Base-by-base conservation (phyloP, 1,139 yeast genomes). In the Hemisphaericaspora xylanilytica region DNA sequence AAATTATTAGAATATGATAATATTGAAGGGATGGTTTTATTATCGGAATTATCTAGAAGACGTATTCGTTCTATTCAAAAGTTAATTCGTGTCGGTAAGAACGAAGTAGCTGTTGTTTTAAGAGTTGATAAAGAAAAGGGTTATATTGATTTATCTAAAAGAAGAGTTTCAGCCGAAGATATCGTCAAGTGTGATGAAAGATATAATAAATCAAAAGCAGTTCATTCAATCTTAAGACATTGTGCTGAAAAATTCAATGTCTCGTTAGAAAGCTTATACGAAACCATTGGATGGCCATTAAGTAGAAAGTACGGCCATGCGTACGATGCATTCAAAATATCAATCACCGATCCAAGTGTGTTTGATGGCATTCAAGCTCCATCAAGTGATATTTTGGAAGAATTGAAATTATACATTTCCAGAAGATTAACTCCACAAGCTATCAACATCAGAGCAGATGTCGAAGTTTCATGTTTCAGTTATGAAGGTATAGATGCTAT, bases 71-170 rank as follows among this genome's bases (percentile, higher is more conserved):
- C 97, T 41, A 92, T 92, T 59, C 99, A 92, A 68, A 94, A 92
- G 63, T 80, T 89, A 64, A 90, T 92, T 65, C 86, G 97, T 72
- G 97, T 92, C 46, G 99, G 99, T 51, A 88, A 95, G 65, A 92
- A 94, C 61, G 99, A 92, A 69, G 97, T 92, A 43, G 98, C 94
- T 24, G 97, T 92, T 44, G 98, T 94, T n/a, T 76, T 92, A 62
- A 86, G 99, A 75, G 98, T 92, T 47, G 99, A 92, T 69, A 90
- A 89, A 67, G 98, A 94, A 65, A 92, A 92, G 67, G 99, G 97
- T 37, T 92, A 92, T 68, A 92, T 92, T 62, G 99, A 92, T 70
- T 76, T 92, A 61, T 90, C 97, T 44, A 92, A 92, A 67, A 90
- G 97, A 78, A 83, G 96, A 65, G 99, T 92, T 40, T 85, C 95